These are phyloP conservation scores for Dichomitus squalens DNA, from an alignment of 1,284 basidiomycete genomes.

Conservation along the genomic window DNA sequence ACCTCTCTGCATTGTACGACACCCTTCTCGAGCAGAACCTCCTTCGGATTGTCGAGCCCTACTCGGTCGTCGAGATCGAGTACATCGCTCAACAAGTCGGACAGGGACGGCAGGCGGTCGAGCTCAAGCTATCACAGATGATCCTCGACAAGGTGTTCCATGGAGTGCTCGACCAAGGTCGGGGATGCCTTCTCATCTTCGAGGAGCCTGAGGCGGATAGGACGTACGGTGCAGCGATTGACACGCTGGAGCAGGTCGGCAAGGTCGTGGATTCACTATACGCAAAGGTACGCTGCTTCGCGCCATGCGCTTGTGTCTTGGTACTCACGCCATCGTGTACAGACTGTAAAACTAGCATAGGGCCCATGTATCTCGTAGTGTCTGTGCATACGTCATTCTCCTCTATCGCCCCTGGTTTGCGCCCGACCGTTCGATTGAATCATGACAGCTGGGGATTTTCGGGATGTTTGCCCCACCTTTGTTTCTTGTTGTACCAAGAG, in stretches of 20 bases:
- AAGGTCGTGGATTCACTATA: conserved; percentile 93
- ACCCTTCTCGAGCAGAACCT: conserved; percentile 96
- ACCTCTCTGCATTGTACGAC: conserved; percentile 92
- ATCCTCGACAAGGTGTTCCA: conserved; percentile 95
- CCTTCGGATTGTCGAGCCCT: conserved; percentile 75
- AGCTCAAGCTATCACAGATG: conserved; percentile 98
- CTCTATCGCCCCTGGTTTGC: too few species aligned
- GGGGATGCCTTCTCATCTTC: conserved; percentile 90
- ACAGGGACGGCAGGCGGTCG: conserved; percentile 90
- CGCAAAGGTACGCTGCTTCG: conserved; percentile 38
- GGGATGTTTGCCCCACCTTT: too few species aligned
- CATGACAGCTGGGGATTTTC: too few species aligned
- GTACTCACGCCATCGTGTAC: neutral
- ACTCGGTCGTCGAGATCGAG: conserved; percentile 88
- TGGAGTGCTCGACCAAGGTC: conserved; percentile 94
- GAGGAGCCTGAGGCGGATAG: conserved; percentile 84
- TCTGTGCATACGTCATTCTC: neutral
- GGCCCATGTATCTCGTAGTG: neutral
- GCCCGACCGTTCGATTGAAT: neutral
- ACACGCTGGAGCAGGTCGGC: conserved; percentile 87
- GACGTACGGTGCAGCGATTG: conserved; percentile 85
- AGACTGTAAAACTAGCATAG: neutral
- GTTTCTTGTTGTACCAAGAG: too few species aligned
- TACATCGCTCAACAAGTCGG: conserved; percentile 90
- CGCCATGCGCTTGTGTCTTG: neutral